Conservation (phyloP, 129 eudicot species). For the Rutidosis leptorrhynchoides region DNA sequence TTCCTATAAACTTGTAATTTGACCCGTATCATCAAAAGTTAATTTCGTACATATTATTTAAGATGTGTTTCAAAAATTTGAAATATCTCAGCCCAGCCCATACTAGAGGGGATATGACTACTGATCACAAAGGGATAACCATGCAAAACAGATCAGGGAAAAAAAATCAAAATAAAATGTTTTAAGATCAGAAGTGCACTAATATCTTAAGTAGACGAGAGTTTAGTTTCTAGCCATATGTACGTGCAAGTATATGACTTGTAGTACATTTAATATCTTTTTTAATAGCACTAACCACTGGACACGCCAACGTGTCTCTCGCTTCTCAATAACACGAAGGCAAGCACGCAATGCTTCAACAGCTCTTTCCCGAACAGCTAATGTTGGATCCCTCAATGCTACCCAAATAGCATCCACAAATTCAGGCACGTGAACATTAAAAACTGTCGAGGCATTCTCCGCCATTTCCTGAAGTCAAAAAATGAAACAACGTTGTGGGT, state of each 20-base stretch:
- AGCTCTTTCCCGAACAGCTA: slow-evolving; percentile 84
- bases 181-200: slow-evolving; percentile 11
- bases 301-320: slow-evolving; percentile 99
- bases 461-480: slow-evolving; percentile 81
- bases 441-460: slow-evolving; percentile 94
- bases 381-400: slow-evolving; percentile 86
- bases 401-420: slow-evolving; percentile 98
- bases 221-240: slow-evolving; percentile 1
- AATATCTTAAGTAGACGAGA: slow-evolving; percentile 4
- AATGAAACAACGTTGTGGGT: slow-evolving; percentile 14
- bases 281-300: slow-evolving; percentile 64
- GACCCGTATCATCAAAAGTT: neutral
- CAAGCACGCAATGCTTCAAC: slow-evolving; percentile 99
- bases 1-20: slow-evolving; percentile 1
- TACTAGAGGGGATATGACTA: neutral
- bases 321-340: slow-evolving; percentile 93
- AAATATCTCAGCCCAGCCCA: slow-evolving; percentile 8
- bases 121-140: neutral
- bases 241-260: neutral
- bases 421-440: slow-evolving; percentile 83
- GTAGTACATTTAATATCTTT: neutral
- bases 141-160: slow-evolving; percentile 4
- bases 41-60: neutral
- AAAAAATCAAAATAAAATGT: slow-evolving; percentile 17
- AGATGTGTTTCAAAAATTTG: neutral